These are phyloP conservation scores for Auricularia heimuer DNA, from an alignment of 768 basidiomycete species.

Conservation along the genomic window DNA sequence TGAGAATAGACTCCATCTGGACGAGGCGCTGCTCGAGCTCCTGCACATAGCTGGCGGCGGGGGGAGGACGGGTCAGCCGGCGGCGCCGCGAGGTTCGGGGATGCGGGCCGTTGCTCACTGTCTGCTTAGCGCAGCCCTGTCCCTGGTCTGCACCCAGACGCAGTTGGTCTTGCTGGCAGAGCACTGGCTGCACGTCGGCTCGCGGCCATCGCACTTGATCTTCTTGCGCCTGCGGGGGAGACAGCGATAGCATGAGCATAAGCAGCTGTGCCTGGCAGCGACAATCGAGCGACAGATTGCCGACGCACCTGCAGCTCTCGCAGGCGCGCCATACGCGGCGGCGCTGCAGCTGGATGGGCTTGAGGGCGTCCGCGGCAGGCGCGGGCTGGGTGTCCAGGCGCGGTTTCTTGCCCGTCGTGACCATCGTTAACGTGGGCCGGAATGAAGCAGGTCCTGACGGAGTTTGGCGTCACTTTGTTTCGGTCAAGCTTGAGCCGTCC, in stretches of 20 bases:
- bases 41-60: slow-evolving; percentile 63
- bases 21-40: slow-evolving; percentile 80
- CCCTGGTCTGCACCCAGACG: slow-evolving; percentile 87
- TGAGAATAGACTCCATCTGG: slow-evolving; percentile 82
- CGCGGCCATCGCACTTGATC: slow-evolving; percentile 85
- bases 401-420: background rate
- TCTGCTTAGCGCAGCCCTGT: slow-evolving; percentile 79
- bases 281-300: slow-evolving; percentile 1
- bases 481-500: too few relatives aligned
- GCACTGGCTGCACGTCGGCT: slow-evolving; percentile 81
- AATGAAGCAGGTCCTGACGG: background rate
- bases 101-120: slow-evolving; percentile 48
- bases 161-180: slow-evolving; percentile 63
- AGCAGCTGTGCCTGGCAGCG: slow-evolving; percentile 10
- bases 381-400: background rate
- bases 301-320: slow-evolving; percentile 71
- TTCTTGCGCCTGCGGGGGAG: slow-evolving; percentile 61
- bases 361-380: background rate
- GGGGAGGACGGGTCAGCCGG: slow-evolving; percentile 4
- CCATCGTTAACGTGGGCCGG: background rate
- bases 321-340: slow-evolving; percentile 81
- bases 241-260: slow-evolving; percentile 3
- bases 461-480: background rate
- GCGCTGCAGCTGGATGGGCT: slow-evolving; percentile 70
- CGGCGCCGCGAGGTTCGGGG: slow-evolving; percentile 9